Evolutionary conservation across 2,329 filamentous ascomycete species (phyloP), one percentile per base, ranked within the genome.

Genomic region (Emergomyces orientalis): DNA sequence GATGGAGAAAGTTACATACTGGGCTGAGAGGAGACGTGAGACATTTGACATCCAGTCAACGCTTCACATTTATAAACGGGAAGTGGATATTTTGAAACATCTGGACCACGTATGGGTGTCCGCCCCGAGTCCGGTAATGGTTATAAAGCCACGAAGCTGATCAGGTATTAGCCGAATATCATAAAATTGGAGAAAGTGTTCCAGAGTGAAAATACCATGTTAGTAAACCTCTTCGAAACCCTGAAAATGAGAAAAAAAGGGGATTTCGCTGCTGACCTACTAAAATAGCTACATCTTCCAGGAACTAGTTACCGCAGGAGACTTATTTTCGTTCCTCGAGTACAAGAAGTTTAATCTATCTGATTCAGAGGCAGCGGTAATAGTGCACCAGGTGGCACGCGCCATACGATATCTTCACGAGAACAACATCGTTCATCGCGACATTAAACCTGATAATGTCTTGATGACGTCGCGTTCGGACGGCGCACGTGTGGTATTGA

Each of bases 391-490:
- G 67, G 72, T 86, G 2, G 70, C 84, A 9, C 79, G 83, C 61
- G 85, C 82, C 1, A 70, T 86, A n/a, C 73, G 83, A 19, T 85
- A 86, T 67, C 72, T 87, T 0, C 85, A 87, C 69, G 71, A 75
- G 3, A 74, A 77, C 8, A 74, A 79, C 49, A 81, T 87, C 52
- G 83, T 83, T 4, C 85, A 87, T 69, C 77, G 85, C 39, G 85
- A 87, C 67, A 76, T 87, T 58, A 87, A 87, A 67, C 84, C 84
- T 0, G 84, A 87, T 60, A 87, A 87, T 66, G 80, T 87, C 9
- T 76, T 87, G 37, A 79, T 87, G 77, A 82, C 81, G 0, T 83
- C 81, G 1, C 75, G 81, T 60, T 74, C 76, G 17, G 73, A 75
- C 52, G 79, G 80, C 2, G 77, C 78, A 27, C 78, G 85, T 27